Base-by-base conservation (phyloP, 1,139 yeast genomes). In the Kodamaea plutei region DNA sequence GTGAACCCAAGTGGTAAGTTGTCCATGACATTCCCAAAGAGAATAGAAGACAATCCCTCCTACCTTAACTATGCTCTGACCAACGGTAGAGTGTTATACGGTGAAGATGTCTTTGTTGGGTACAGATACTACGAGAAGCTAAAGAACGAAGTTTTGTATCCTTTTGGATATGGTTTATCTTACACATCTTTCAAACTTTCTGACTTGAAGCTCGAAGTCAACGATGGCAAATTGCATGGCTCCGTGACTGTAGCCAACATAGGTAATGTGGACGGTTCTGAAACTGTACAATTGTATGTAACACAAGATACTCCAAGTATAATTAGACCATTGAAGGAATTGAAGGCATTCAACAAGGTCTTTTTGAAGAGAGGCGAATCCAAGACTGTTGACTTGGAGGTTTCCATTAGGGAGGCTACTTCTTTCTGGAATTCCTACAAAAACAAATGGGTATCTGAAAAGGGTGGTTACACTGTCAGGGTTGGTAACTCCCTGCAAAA, bases 91-190 rank as follows among this genome's bases (percentile, higher is more conserved):
- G 76, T 71, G 13, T 49, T 71, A 30, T 78, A 77, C 41, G 76
- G 79, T 15, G 65, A 60, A 38, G 79, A 75, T 33, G 69, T 77
- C 25, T 76, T 66, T 48, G 69, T 77, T 37, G 84, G 83, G 14
- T 76, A 77, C 55, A 62, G 75, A 42, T 74, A 58, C 54, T 77
- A 74, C 48, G 82, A 77, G 47, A 69, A 67, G 47, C 39, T 62
- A 18, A 62, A 65, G 39, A 61, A 50, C 31, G 52, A 58, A 15
- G 76, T 70, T 12, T 61, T 69, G 23, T 76, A 69, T 59, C 77
- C 82, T 29, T 78, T 78, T 52, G 84, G 84, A 12, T 62, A 54
- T 46, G 84, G 84, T 13, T 61, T 77, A 33, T 73, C 81, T 4
- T 78, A 76, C 51, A 67, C 82, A 4, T 39, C 56, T 1, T 77